Percentiles rank a stretch among this genome's conserved stretches.
Conservation (phyloP, 164 flowering plant genomes). For the Cinnamomum micranthum region DNA sequence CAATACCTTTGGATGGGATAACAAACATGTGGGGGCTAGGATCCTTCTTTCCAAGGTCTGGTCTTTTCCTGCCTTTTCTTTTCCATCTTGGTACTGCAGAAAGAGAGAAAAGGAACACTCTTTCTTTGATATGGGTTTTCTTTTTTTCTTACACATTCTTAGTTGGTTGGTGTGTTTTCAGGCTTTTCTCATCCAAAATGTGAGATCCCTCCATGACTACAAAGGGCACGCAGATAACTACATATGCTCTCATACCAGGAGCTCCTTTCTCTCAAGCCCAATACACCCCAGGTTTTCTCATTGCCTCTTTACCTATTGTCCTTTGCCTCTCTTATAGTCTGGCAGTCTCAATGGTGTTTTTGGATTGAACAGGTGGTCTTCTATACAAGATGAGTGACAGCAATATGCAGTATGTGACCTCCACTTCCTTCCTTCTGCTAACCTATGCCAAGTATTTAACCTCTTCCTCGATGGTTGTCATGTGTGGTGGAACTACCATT, state of each 20-base stretch:
- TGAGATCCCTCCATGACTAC: constrained; percentile 71
- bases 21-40: constrained; percentile 91
- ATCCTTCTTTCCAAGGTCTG: constrained; percentile 82
- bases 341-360: neutral
- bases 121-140: neutral
- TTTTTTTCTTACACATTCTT: neutral
- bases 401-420: constrained; percentile 87
- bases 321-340: neutral
- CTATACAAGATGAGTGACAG: constrained; percentile 61
- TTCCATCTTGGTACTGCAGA: neutral
- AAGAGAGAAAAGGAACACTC: neutral
- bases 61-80: neutral
- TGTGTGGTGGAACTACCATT: constrained; percentile 54
- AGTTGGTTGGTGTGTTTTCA: constrained; percentile 21
- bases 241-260: constrained; percentile 77
- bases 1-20: constrained; percentile 92
- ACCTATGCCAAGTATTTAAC: constrained; percentile 80
- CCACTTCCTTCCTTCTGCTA: constrained; percentile 64
- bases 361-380: constrained; percentile 52
- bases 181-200: constrained; percentile 77
- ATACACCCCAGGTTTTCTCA: constrained; percentile 65
- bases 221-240: constrained; percentile 79
- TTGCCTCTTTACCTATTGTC: constrained; percentile 7
- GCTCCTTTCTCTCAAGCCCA: constrained; percentile 50
- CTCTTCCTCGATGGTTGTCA: constrained; percentile 43